These are phyloP conservation scores for Cladophialophora exuberans DNA, from an alignment of 2,329 filamentous ascomycete genomes.

Conservation along the genomic window DNA sequence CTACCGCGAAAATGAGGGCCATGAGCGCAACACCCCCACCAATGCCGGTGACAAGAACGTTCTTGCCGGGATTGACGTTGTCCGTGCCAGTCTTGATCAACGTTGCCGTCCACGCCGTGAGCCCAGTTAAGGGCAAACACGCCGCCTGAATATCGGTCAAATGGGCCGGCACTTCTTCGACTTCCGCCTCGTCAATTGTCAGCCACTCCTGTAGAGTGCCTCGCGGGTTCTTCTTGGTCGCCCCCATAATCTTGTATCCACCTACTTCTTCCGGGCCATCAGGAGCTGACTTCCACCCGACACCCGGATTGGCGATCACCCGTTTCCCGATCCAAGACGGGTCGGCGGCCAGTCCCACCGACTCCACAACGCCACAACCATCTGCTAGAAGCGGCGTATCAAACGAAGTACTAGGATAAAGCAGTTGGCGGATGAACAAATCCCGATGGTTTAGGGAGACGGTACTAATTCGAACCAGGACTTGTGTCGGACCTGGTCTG, in stretches of 20 bases:
- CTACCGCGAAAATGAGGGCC: slow-evolving; percentile 77
- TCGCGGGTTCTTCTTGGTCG: slow-evolving; percentile 63
- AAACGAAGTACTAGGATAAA: slow-evolving; percentile 86
- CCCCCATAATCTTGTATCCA: slow-evolving; percentile 69
- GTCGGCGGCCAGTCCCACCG: slow-evolving; percentile 59
- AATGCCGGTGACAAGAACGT: slow-evolving; percentile 86
- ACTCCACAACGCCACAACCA: slow-evolving; percentile 74
- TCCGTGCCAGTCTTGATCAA: slow-evolving; percentile 66
- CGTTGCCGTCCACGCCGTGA: slow-evolving; percentile 87
- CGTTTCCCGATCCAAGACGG: slow-evolving; percentile 65
- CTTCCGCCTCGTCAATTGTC: slow-evolving; percentile 69
- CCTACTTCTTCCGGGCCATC: slow-evolving; percentile 70
- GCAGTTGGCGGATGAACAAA: slow-evolving; percentile 87
- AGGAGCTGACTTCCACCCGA: slow-evolving; percentile 73
- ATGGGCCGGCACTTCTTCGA: slow-evolving; percentile 76
- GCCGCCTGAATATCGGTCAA: slow-evolving; percentile 75
- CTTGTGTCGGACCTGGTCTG: too few species aligned
- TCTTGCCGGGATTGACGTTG: slow-evolving; percentile 60
- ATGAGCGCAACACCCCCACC: slow-evolving; percentile 89
- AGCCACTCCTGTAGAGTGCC: slow-evolving; percentile 78
- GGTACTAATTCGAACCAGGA: too few species aligned
- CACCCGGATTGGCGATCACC: slow-evolving; percentile 77
- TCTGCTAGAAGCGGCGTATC: slow-evolving; percentile 78
- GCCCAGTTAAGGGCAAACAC: slow-evolving; percentile 78
- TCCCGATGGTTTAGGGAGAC: slow-evolving; percentile 95